Evolutionary conservation across 495 filamentous ascomycete genomes (phyloP), one percentile per base, ranked within the genome.

Genomic region (Penicillium paradoxum): DNA sequence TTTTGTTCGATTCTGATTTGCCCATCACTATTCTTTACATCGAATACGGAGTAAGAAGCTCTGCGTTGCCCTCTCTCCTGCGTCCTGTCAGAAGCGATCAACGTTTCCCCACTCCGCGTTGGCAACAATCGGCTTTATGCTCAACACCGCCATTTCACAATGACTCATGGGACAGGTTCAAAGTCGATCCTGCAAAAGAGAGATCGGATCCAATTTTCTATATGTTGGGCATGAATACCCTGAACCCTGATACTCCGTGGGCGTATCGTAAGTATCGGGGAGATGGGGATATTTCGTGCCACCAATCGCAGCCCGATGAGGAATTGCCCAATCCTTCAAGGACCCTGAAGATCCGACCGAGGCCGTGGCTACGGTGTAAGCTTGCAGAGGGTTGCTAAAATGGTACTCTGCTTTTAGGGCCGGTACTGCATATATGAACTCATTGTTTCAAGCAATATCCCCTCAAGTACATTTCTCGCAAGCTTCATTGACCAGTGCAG

Each of bases 241-340:
- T 25, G 17, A 24, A 8, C 32, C 29, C 39, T 24, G 10, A 43
- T 15, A 38, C 21, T 50, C 18, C 2, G 21, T 36, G 17, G 5
- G 29, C 25, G 4, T 17, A 17, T 8, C 33, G 18, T 32, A 29
- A 13, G 4, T 42, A n/a, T 42, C 14, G 3, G 8, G 39, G 21
- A 0, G 9, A 4, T n/a, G 24, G 24, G n/a, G 24, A 47, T 34
- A 45, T 30, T 29, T 37, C 8, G 32, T 56, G 54, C 48, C 43
- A 39, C 32, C 39, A 33, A 40, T 46, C 36, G 46, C 47, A 49
- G 56, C 56, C 56, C 56, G 49, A 55, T n/a, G 24, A n/a, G 13
- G 6, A 43, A 44, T 32, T 33, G 45, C 21, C 52, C 52, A 54
- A 49, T 49, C 27, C 42, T 19, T 46, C 19, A 7, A 36, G 29